phyloP scores from a whole-genome alignment of 495 filamentous ascomycete species.

The Penicillium pancosmium region DNA sequence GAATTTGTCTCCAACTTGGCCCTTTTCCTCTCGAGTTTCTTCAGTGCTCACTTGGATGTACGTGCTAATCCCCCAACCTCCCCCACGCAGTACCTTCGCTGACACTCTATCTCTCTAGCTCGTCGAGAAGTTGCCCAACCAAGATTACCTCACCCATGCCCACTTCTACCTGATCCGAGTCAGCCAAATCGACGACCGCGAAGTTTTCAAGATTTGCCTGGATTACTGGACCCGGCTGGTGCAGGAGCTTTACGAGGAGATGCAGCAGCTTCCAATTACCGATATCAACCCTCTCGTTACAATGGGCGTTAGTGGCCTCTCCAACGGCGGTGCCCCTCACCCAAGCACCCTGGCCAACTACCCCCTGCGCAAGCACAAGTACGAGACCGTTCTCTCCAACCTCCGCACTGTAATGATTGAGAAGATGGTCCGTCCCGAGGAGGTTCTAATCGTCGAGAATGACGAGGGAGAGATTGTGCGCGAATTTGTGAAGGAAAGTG shows the following conservation, averaged over 20 bases:
- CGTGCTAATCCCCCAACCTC: conserved; percentile 32
- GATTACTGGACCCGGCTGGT: conserved; percentile 99
- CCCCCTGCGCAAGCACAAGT: conserved; percentile 95
- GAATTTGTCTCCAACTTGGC: conserved; percentile 97
- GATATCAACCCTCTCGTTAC: conserved; percentile 87
- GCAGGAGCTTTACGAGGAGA: conserved; percentile 98
- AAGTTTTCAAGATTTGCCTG: conserved; percentile 99
- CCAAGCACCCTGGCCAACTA: conserved; percentile 80
- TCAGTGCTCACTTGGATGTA: conserved; percentile 86
- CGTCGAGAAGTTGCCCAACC: conserved; percentile 92
- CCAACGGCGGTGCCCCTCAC: conserved; percentile 82
- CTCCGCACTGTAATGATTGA: conserved; percentile 98
- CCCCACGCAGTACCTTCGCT: conserved; percentile 4
- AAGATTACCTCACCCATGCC: conserved; percentile 89
- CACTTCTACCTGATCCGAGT: conserved; percentile 98
- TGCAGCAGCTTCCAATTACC: conserved; percentile 89
- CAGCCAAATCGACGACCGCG: conserved; percentile 96
- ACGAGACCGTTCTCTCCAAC: conserved; percentile 89
- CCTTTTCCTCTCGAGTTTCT: conserved; percentile 95
- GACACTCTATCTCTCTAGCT: conserved; percentile 46
- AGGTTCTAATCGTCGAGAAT: conserved; percentile 99
- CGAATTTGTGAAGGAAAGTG: conserved; percentile 98
- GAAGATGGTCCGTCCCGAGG: conserved; percentile 98
- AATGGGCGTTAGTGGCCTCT: conserved; percentile 69
- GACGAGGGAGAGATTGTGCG: conserved; percentile 99